Base-by-base conservation (phyloP, 2,329 filamentous ascomycete species). In the Septoria linicola region DNA sequence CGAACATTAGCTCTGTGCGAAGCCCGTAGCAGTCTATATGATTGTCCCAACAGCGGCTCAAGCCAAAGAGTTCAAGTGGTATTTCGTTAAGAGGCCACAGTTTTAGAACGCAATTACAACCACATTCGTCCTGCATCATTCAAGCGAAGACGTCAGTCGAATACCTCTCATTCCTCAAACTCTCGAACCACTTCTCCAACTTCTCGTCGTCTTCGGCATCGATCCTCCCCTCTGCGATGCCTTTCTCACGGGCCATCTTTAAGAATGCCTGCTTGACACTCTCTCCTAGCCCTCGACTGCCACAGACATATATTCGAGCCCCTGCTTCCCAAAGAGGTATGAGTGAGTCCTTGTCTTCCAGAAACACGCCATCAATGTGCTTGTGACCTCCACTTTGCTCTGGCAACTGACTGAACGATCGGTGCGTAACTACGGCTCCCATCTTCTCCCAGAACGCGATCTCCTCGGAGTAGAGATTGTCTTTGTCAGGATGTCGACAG, bases 251-350 rank as follows among this genome's bases (percentile, higher is more conserved):
- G 4, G 63, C 66, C 21, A 70, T 63, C 54, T 68, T 63, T 1
- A 77, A 2, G 68, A 73, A 66, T 3, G 63, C 67, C 11, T 70
- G 65, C 57, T 71, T 69, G 1, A 77, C 73, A 4, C 70, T 73
- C 37, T 75, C 70, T 0, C 75, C 76, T 0, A 79, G 70, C 14
- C 63, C 67, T 13, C 65, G 51, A 40, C 79, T 81, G 3, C 85
- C 85, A 64, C 85, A 89, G 1, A 87, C 78, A 60, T 81, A 88
- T 0, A 86, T 69, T 61, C 79, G 79, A 0, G 83, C 79, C 0
- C 76, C 78, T 4, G 67, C 55, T 0, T 73, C 68, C 57, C 78
- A 80, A 25, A 81, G 58, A 20, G 70, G 64, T 5, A 72, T 61
- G 3, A 79, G 61, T 7, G 77, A 71, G 16, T 70, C 66, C 0